Percentiles rank a stretch among this genome's conserved stretches.
These are phyloP conservation scores for Linaria vulgaris DNA, from an alignment of 257 asterid species.

Conservation along the genomic window DNA sequence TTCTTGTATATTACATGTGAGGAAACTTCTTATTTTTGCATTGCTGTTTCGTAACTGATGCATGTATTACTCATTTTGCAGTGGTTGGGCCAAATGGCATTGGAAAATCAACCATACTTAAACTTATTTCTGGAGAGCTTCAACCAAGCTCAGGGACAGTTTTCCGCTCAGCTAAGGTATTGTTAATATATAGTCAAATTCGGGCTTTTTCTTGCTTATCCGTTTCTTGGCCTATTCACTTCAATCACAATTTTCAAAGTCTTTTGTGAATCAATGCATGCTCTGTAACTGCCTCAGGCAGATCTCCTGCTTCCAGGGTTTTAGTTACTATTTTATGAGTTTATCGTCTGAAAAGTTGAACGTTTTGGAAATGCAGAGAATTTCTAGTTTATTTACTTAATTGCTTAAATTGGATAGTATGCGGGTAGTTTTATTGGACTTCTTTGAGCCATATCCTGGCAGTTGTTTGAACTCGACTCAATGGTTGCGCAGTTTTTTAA, in stretches of 20 bases:
- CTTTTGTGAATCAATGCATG: constrained; percentile 10
- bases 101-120: constrained; percentile 94
- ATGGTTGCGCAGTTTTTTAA: constrained; percentile 13
- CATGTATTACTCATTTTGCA: constrained; percentile 35
- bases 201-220: constrained; percentile 7
- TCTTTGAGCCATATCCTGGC: constrained; percentile 16
- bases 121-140: constrained; percentile 92
- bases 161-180: constrained; percentile 97
- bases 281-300: constrained; percentile 16
- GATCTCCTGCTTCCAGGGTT: constrained; percentile 14
- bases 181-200: constrained; percentile 11
- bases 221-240: constrained; percentile 3
- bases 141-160: constrained; percentile 98
- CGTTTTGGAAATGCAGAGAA: constrained; percentile 1
- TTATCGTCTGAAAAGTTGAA: background rate
- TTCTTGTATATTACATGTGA: background rate
- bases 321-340: constrained; percentile 3
- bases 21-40: constrained; percentile 12
- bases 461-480: background rate
- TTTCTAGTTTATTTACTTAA: background rate
- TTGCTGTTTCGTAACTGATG: background rate
- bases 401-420: constrained; percentile 12
- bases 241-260: constrained; percentile 13
- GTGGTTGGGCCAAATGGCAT: constrained; percentile 99
- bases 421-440: constrained; percentile 6